Conservation (phyloP, 441 rosid genomes). For the Cnidoscolus chayamansa region DNA sequence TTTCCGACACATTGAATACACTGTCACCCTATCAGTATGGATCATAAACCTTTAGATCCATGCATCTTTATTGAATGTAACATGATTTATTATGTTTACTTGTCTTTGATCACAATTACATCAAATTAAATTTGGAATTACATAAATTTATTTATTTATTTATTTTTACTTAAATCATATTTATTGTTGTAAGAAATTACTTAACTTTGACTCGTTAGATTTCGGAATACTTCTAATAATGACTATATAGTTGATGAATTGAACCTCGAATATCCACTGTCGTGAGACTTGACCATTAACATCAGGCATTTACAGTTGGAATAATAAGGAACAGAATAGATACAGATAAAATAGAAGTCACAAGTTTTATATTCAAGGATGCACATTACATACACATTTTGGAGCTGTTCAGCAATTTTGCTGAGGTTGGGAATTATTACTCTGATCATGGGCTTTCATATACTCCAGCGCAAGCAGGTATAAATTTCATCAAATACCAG, state of each 20-base stretch:
- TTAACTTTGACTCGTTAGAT: too few species aligned
- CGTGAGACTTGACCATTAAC: background rate
- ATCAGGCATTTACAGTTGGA: background rate
- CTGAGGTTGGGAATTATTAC: slow-evolving; percentile 14
- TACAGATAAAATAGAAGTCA: background rate
- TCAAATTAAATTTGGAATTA: too few species aligned
- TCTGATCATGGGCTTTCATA: slow-evolving; percentile 15
- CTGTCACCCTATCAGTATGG: too few species aligned
- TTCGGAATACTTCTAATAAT: background rate
- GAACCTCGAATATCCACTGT: background rate
- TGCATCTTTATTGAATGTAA: too few species aligned
- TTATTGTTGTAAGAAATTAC: too few species aligned
- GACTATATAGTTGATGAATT: background rate
- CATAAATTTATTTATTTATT: too few species aligned
- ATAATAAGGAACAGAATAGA: background rate
- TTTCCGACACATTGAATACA: too few species aligned
- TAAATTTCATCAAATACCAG: slow-evolving; percentile 18
- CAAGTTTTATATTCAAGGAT: slow-evolving; percentile 8
- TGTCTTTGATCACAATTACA: too few species aligned
- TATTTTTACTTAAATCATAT: too few species aligned
- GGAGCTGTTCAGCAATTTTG: slow-evolving; percentile 17
- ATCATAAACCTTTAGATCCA: too few species aligned
- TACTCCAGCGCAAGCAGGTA: background rate
- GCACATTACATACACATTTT: slow-evolving; percentile 23
- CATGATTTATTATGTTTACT: too few species aligned